These are phyloP conservation scores for Yamadazyma buinensis DNA, from an alignment of 1,139 yeast species.

Conservation along the genomic window DNA sequence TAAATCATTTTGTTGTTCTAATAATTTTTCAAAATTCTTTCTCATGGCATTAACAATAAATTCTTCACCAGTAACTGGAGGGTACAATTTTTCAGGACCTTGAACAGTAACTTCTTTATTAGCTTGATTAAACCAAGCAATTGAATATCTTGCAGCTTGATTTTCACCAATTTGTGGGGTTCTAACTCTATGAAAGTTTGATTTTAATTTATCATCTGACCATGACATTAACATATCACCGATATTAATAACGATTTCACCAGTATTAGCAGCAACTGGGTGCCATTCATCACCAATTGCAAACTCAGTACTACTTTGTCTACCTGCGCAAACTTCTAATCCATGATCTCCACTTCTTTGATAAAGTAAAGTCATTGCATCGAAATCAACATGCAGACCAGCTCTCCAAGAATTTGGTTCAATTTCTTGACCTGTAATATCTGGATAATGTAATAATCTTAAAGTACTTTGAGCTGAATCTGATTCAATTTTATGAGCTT, in stretches of 20 bases:
- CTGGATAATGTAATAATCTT: constrained; percentile 24
- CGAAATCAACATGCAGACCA: constrained; percentile 29
- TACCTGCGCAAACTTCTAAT: constrained; percentile 26
- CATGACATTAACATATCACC: constrained; percentile 31
- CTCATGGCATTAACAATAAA: constrained; percentile 25
- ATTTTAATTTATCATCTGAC: constrained; percentile 25
- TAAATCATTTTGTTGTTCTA: constrained; percentile 2
- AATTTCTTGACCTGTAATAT: constrained; percentile 16
- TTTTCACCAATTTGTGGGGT: constrained; percentile 19
- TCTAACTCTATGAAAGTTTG: constrained; percentile 26
- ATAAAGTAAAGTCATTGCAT: constrained; percentile 22
- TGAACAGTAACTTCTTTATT: constrained; percentile 26
- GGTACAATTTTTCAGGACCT: constrained; percentile 22
- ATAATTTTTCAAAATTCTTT: constrained; percentile 15
- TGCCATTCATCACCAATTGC: constrained; percentile 26
- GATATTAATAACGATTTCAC: constrained; percentile 28
- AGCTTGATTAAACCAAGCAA: constrained; percentile 27
- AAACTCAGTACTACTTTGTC: constrained; percentile 25
- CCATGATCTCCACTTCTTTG: constrained; percentile 28
- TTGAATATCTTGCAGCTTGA: constrained; percentile 19
- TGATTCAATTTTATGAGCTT: constrained; percentile 19
- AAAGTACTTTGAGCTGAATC: constrained; percentile 24
- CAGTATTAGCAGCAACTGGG: constrained; percentile 23
- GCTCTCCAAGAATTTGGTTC: constrained; percentile 23
- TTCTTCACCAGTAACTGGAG: constrained; percentile 20